These are phyloP conservation scores for Pseudogymnoascus sp. DNA, from an alignment of 2,329 filamentous ascomycete genomes.

Conservation along the genomic window DNA sequence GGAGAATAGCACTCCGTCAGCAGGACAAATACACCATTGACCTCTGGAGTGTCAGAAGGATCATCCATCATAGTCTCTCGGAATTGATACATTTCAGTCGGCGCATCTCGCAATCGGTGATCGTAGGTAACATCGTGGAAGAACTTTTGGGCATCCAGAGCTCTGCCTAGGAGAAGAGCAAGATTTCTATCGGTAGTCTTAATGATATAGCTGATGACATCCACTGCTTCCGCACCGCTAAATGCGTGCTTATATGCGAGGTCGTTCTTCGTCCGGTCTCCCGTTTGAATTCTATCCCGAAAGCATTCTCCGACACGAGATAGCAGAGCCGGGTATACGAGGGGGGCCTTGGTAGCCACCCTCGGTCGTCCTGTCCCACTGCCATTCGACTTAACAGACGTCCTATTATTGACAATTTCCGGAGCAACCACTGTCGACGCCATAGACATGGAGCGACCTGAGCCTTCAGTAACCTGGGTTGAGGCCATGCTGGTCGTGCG, in stretches of 20 bases:
- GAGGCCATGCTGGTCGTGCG: slow-evolving; percentile 56
- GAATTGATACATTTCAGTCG: slow-evolving; percentile 93
- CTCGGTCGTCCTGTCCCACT: slow-evolving; percentile 19
- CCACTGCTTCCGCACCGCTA: slow-evolving; percentile 89
- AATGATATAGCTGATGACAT: slow-evolving; percentile 93
- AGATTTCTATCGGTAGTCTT: slow-evolving; percentile 94
- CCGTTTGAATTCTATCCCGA: slow-evolving; percentile 75
- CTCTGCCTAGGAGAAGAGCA: slow-evolving; percentile 80
- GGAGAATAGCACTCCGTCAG: slow-evolving; percentile 97
- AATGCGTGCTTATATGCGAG: slow-evolving; percentile 96
- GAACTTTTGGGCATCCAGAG: slow-evolving; percentile 94
- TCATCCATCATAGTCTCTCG: slow-evolving; percentile 85
- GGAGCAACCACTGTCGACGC: slow-evolving; percentile 70
- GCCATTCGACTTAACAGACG: slow-evolving; percentile 27
- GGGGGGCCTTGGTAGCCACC: slow-evolving; percentile 54
- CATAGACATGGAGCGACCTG: slow-evolving; percentile 78
- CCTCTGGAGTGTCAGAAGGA: slow-evolving; percentile 59
- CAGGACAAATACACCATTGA: slow-evolving; percentile 94
- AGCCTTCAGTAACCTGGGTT: slow-evolving; percentile 32
- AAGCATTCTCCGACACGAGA: slow-evolving; percentile 94
- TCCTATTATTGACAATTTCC: slow-evolving; percentile 38
- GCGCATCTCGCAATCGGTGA: slow-evolving; percentile 88
- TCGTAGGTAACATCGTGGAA: slow-evolving; percentile 99
- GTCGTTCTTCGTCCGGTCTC: slow-evolving; percentile 92
- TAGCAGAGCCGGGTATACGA: slow-evolving; percentile 88